These are phyloP conservation scores for Triangularia setosa DNA, from an alignment of 2,329 filamentous ascomycete species.

Conservation along the genomic window DNA sequence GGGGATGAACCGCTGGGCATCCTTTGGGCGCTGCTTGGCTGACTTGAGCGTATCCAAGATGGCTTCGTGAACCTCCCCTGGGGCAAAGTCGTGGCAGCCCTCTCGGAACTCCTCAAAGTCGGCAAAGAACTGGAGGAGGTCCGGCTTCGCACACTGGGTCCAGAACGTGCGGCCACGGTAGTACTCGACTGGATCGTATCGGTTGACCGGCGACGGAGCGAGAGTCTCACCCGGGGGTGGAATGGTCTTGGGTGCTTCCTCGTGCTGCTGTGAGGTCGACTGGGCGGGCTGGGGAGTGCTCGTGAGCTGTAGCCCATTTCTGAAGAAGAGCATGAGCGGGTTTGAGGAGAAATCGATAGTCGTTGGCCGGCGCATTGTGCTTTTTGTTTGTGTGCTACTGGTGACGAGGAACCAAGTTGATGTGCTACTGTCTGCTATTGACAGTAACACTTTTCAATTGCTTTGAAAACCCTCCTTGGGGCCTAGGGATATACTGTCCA, in stretches of 20 bases:
- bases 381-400: not conserved
- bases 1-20: not conserved
- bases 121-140: not conserved
- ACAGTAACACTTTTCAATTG: not conserved
- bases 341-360: not conserved
- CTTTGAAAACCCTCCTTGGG: not conserved
- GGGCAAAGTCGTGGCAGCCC: not conserved
- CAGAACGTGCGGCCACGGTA: not conserved
- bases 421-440: not conserved
- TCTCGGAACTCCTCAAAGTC: not conserved
- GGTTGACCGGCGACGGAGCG: not conserved
- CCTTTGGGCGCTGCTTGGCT: not conserved
- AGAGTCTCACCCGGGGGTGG: not conserved
- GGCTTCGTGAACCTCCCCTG: not conserved
- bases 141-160: not conserved
- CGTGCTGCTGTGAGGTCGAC: not conserved
- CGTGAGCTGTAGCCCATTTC: not conserved
- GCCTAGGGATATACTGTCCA: not conserved
- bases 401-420: not conserved
- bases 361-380: not conserved
- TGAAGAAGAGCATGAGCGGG: not conserved
- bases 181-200: not conserved
- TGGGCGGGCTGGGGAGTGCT: not conserved
- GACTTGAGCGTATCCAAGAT: not conserved
- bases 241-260: not conserved